phyloP scores from a whole-genome alignment of 2,329 filamentous ascomycete genomes.

The Lasiodiplodia sp. region DNA sequence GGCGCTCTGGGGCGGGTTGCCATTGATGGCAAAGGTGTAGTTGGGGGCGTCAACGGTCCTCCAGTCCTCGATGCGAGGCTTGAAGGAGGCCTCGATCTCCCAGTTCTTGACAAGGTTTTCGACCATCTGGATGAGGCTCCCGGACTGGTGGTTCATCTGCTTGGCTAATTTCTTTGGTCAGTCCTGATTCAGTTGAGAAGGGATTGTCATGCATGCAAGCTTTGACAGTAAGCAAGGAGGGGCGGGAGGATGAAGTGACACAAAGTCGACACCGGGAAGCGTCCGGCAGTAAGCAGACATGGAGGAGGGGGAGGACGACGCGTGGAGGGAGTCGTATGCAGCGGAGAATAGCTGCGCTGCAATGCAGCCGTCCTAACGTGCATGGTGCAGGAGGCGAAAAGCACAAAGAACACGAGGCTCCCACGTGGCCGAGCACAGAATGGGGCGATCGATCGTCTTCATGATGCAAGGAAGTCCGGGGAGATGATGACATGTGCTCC shows the following conservation, averaged over 20 bases:
- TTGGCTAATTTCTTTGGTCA: constrained; percentile 57
- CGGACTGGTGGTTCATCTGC: constrained; percentile 61
- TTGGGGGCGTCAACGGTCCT: constrained; percentile 66
- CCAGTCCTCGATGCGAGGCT: constrained; percentile 67
- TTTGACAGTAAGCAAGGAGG: constrained; percentile 24
- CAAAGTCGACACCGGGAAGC: neutral
- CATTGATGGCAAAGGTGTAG: constrained; percentile 71
- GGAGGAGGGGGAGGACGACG: constrained; percentile 9
- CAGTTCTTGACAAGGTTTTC: constrained; percentile 77
- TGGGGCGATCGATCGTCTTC: constrained; percentile 17
- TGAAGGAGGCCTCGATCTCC: constrained; percentile 76
- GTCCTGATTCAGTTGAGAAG: constrained; percentile 25
- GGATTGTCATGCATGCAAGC: constrained; percentile 23
- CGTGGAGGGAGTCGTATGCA: constrained; percentile 17
- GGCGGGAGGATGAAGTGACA: constrained; percentile 2
- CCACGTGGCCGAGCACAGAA: constrained; percentile 23
- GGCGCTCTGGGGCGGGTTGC: constrained; percentile 62
- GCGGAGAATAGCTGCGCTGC: constrained; percentile 22
- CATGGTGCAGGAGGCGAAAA: constrained; percentile 26
- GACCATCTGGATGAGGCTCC: constrained; percentile 66
- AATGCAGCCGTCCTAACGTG: constrained; percentile 27
- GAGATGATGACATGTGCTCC: constrained; percentile 25
- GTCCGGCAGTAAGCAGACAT: constrained; percentile 16
- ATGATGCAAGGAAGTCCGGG: constrained; percentile 20
- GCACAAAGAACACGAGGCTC: constrained; percentile 24